phyloP scores from a whole-genome alignment of 768 basidiomycete genomes.

The Serendipita sp. region DNA sequence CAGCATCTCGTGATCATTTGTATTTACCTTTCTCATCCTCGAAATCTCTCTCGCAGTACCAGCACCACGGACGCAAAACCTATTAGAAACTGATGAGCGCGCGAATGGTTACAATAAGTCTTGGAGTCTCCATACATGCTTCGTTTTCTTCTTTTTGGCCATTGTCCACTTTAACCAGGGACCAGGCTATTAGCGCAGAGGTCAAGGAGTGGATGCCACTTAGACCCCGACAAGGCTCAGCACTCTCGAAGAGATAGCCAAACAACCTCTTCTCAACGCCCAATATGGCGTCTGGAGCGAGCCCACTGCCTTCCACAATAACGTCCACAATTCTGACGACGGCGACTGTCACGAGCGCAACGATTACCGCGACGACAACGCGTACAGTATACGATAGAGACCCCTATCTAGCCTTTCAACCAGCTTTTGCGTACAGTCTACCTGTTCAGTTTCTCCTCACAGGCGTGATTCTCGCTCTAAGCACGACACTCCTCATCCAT shows the following conservation, averaged over 20 bases:
- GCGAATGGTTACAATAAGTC: neutral
- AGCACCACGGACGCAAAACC: constrained; percentile 90
- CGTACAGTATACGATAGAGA: constrained; percentile 24
- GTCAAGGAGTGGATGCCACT: constrained; percentile 1
- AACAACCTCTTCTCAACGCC: neutral
- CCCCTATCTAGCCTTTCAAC: constrained; percentile 66
- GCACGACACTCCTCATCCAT: constrained; percentile 74
- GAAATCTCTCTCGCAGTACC: constrained; percentile 99
- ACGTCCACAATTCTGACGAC: neutral
- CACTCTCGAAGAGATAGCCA: neutral
- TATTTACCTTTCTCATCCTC: constrained; percentile 92
- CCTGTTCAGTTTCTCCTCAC: constrained; percentile 81
- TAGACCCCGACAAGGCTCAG: neutral
- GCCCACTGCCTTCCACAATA: neutral
- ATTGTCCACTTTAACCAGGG: constrained; percentile 16
- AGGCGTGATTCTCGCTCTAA: constrained; percentile 72
- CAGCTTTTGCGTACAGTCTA: constrained; percentile 71
- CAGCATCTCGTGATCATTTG: constrained; percentile 5
- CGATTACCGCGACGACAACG: constrained; percentile 5
- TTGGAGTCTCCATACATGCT: constrained; percentile 23
- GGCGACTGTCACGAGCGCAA: neutral
- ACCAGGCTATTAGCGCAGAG: neutral
- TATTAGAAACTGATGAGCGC: constrained; percentile 19
- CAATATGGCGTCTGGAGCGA: neutral
- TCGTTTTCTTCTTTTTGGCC: constrained; percentile 40